Evolutionary conservation across 2,329 filamentous ascomycete species (phyloP), one percentile per base, ranked within the genome.

Genomic region (Hypomyces rosellus): DNA sequence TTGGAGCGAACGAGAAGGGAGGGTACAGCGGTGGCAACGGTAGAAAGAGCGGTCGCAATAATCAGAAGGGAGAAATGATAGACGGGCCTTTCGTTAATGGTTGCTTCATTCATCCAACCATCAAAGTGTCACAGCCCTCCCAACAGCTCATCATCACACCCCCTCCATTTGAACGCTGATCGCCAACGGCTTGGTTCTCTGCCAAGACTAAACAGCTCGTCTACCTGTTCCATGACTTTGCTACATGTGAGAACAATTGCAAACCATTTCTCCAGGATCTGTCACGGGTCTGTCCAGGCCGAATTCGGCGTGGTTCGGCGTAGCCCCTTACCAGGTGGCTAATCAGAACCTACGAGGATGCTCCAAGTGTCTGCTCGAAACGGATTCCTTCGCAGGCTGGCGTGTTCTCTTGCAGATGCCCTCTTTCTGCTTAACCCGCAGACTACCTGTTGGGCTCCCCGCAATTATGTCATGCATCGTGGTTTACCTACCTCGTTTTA

Each of bases 401-500:
- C 25, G 25, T 30, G 25, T 30, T 30, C 25, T 30, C 36, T 38
- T 38, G 36, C 14, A 38, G 14, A 7, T 16, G 16, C 3, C 14
- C n/a, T 16, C 36, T 38, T 38, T 38, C 36, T 38, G 14, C 16
- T 38, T 38, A n/a, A 38, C 16, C 14, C 36, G 36, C 36, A 38
- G 14, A 38, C 36, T 16, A n/a, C 36, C 12, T 38, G 36, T 38
- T 38, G 54, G 49, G 46, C 59, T 63, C 66, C 63, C 63, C 66
- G 65, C 65, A 71, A 72, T 73, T 73, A 73, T 74, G 69, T 71
- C 70, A 73, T 72, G 70, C 69, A 66, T 66, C 65, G 62, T 52
- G 45, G 50, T 44, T 52, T 47, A 36, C 46, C 41, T 49, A 30
- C 25, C 25, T 30, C 46, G 46, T 49, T 30, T 43, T 41, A 12